A percentile compares a stretch with the other conserved stretches of the same genome.
phyloP scores from a whole-genome alignment of 495 filamentous ascomycete genomes.

The Penicillium odoratum region DNA sequence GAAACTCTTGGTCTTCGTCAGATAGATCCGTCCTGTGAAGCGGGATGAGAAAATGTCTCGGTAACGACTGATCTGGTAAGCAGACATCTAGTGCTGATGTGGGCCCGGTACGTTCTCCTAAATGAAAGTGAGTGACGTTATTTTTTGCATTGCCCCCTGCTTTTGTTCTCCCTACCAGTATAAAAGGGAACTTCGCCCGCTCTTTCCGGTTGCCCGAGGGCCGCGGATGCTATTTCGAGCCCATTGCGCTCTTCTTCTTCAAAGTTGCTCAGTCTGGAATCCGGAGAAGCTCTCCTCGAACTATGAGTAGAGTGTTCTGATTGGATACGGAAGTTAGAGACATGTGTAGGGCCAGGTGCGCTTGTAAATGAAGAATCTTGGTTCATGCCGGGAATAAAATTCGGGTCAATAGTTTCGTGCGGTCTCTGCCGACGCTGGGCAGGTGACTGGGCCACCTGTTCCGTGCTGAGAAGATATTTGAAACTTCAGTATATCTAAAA shows the following conservation, averaged over 20 bases:
- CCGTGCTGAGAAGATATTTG: too few relatives aligned
- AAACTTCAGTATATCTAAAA: too few relatives aligned
- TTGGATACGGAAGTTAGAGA: too few relatives aligned
- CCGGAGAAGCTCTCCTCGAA: not conserved
- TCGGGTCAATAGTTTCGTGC: too few relatives aligned
- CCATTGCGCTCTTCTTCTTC: slow-evolving; percentile 30
- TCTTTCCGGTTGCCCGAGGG: slow-evolving; percentile 21
- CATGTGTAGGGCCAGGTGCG: too few relatives aligned
- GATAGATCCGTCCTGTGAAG: slow-evolving; percentile 16
- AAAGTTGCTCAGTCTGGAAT: not conserved
- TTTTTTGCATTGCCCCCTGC: not conserved
- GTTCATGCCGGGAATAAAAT: too few relatives aligned
- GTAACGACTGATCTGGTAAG: slow-evolving; percentile 20
- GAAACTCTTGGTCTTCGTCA: slow-evolving; percentile 29
- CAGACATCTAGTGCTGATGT: slow-evolving; percentile 26
- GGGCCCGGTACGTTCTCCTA: slow-evolving; percentile 27
- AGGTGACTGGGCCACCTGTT: too few relatives aligned
- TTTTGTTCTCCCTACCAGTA: slow-evolving; percentile 22
- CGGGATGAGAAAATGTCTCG: slow-evolving; percentile 30
- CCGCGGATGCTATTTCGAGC: slow-evolving; percentile 31
- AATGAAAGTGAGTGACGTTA: not conserved
- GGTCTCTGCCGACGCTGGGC: too few relatives aligned
- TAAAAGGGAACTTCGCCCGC: slow-evolving; percentile 31
- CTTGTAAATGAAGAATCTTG: too few relatives aligned
- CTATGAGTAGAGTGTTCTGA: not conserved